Conservation (phyloP, 2,329 filamentous ascomycete species). For the Ophiocordyceps sinensis region DNA sequence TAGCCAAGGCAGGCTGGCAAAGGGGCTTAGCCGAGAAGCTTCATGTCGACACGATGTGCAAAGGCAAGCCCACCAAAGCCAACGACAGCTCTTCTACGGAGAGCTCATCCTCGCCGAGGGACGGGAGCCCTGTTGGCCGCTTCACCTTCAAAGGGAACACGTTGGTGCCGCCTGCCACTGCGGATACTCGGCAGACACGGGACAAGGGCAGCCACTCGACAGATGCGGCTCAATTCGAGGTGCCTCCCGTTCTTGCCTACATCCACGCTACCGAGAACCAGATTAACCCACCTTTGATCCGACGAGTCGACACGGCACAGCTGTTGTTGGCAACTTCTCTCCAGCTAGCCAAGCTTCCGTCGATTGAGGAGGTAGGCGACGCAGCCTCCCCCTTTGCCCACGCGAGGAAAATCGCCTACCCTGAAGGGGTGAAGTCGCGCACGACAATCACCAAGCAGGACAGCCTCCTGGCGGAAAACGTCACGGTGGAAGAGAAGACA, state of each 20-base stretch:
- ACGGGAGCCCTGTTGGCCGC: constrained; percentile 8
- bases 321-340: constrained; percentile 72
- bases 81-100: constrained; percentile 19
- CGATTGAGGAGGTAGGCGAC: constrained; percentile 47
- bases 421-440: constrained; percentile 63
- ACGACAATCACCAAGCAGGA: constrained; percentile 74
- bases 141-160: neutral
- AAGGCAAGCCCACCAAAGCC: constrained; percentile 22
- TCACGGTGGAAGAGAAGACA: constrained; percentile 74
- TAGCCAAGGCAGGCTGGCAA: constrained; percentile 92
- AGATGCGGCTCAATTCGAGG: constrained; percentile 11
- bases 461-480: constrained; percentile 75
- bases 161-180: neutral
- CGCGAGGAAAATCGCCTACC: constrained; percentile 65
- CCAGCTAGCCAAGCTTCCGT: constrained; percentile 72
- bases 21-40: constrained; percentile 66
- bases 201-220: neutral
- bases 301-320: constrained; percentile 76
- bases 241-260: constrained; percentile 71
- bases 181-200: neutral
- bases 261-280: constrained; percentile 47
- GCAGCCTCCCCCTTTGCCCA: constrained; percentile 63
- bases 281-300: constrained; percentile 48
- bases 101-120: constrained; percentile 12
- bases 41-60: constrained; percentile 48